phyloP scores from a whole-genome alignment of 2,329 filamentous ascomycete genomes.

The Geosmithia flava region DNA sequence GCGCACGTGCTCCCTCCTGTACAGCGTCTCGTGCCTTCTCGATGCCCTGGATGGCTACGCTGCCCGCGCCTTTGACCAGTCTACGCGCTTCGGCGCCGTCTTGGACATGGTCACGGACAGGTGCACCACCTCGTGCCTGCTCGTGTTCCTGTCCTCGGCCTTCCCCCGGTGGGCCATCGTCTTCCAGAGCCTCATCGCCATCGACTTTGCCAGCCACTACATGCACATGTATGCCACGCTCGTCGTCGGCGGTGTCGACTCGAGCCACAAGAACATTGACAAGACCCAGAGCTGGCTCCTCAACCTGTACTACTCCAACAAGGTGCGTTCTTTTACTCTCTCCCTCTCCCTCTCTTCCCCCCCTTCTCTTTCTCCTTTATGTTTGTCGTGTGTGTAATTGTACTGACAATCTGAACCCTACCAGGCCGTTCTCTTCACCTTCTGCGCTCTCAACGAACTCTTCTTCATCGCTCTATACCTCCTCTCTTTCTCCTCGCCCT shows the following conservation, averaged over 20 bases:
- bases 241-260: constrained; percentile 69
- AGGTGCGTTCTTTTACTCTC: constrained; percentile 44
- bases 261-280: constrained; percentile 88
- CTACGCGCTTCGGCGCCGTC: constrained; percentile 89
- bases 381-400: no score
- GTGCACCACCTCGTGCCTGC: constrained; percentile 87
- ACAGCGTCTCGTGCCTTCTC: constrained; percentile 87
- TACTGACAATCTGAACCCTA: neutral
- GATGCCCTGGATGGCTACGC: constrained; percentile 92
- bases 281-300: constrained; percentile 77
- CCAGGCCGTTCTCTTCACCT: constrained; percentile 79
- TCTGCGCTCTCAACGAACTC: constrained; percentile 83
- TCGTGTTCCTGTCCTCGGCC: constrained; percentile 88
- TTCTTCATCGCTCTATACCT: constrained; percentile 99
- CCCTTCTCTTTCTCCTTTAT: neutral
- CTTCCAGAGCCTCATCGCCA: constrained; percentile 84
- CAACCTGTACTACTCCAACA: constrained; percentile 95
- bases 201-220: constrained; percentile 94
- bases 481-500: constrained; percentile 87
- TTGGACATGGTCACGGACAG: constrained; percentile 99
- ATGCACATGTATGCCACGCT: constrained; percentile 98
- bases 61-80: constrained; percentile 71
- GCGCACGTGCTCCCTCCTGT: constrained; percentile 83
- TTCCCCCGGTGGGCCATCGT: constrained; percentile 90
- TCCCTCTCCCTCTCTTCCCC: neutral